Evolutionary conservation across 371 early-diverging fungal genomes (phyloP).

Genomic region (Apophysomyces ossiformis): DNA sequence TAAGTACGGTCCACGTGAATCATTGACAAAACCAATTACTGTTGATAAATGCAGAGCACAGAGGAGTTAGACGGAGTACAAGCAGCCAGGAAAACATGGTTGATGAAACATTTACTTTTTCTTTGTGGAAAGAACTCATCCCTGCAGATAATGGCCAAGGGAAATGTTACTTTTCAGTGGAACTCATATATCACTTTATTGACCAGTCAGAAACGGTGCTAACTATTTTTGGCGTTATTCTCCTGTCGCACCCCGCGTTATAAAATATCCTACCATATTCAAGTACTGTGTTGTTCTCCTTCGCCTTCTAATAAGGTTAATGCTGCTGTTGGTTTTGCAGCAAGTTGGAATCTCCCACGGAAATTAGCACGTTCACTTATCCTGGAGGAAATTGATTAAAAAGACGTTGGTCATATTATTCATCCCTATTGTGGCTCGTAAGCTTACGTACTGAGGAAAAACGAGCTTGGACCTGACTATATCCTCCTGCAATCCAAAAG

Average conservation of each 20-base stretch:
- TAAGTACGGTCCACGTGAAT: background rate
- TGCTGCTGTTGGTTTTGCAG: background rate
- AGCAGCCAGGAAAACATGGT: background rate
- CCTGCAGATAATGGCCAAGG: background rate
- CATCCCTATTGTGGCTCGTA: too few relatives aligned
- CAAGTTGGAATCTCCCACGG: background rate
- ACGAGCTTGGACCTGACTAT: too few relatives aligned
- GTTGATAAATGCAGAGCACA: constrained; percentile 4
- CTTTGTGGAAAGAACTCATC: background rate
- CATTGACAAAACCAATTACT: background rate
- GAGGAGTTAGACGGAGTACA: background rate
- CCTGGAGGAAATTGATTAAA: too few relatives aligned
- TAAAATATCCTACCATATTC: background rate
- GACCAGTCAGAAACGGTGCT: background rate
- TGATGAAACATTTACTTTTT: background rate
- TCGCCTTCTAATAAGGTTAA: background rate
- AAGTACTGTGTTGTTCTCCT: background rate
- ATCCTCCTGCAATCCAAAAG: too few relatives aligned
- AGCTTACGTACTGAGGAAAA: too few relatives aligned
- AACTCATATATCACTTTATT: background rate
- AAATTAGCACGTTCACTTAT: too few relatives aligned
- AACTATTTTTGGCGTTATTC: background rate
- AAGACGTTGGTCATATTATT: too few relatives aligned
- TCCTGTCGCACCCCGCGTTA: constrained; percentile 7
- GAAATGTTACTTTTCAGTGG: constrained; percentile 6